Base-by-base conservation (phyloP, 2,329 filamentous ascomycete species). In the Penicillium sp. region DNA sequence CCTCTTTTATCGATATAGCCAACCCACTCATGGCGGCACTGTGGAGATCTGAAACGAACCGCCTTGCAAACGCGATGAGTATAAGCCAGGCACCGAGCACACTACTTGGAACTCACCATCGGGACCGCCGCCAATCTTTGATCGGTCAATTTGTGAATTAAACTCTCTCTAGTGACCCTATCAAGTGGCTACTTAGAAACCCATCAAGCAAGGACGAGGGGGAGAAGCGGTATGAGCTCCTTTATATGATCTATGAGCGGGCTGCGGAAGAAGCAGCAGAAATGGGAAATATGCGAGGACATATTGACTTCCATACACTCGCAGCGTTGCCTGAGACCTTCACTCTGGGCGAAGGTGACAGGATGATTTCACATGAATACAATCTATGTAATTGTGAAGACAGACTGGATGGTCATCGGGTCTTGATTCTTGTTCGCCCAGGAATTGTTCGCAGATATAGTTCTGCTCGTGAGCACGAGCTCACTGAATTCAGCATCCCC, bases 401-500 rank as follows among this genome's bases (percentile, higher is more conserved):
- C n/a, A 19, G 0, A 19, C 6, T 19, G 10, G 43, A 46, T 46
- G 43, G 25, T 31, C 9, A 3, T 19, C 43, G 25, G 9, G 13
- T 46, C 17, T 46, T 31, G 43, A 29, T 46, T 13, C 8, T 19
- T 19, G 25, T 46, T 29, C 12, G 19, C 43, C 25, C 43, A 13
- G 43, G 17, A n/a, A 29, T 46, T 19, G 10, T 19, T 29, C 43
- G 43, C 43, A 29, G 23, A 10, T n/a, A 27, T 27, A 27, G 12
- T 10, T n/a, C 1, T 27, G 23, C 8, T 6, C 2, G 0, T 17
- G 4, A 10, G 9, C 0, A 5, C 4, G 1, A 42, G 13, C 12
- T 6, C 9, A 29, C 15, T 15, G 2, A 7, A 12, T 29, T 12
- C 29, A 29, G 29, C 3, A 1, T 29, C 9, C 29, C 29, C 10